Conservation (phyloP, 202 grass and related monocot species). For the Carex arenaria region DNA sequence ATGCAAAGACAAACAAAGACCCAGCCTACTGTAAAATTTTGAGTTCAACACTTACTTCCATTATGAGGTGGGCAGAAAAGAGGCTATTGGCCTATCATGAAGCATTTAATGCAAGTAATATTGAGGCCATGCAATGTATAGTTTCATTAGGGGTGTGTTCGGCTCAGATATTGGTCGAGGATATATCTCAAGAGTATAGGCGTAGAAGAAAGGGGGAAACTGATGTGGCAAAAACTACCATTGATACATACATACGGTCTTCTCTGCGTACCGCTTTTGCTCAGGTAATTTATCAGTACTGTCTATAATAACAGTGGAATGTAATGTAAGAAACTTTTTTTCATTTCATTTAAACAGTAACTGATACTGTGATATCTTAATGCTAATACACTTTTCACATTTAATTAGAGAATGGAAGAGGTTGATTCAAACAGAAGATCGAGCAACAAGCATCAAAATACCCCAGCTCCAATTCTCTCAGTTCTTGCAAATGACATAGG, state of each 20-base stretch:
- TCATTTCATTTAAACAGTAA: neutral
- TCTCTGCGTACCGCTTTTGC: conserved; percentile 89
- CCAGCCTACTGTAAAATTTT: conserved; percentile 86
- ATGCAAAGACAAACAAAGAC: conserved; percentile 89
- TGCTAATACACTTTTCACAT: conserved; percentile 13
- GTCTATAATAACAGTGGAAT: neutral
- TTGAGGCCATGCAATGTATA: conserved; percentile 91
- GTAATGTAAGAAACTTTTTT: neutral
- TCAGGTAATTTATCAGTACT: conserved; percentile 37
- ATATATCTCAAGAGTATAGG: conserved; percentile 83
- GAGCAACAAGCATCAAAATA: conserved; percentile 31
- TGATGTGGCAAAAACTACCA: conserved; percentile 64
- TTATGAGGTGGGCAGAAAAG: conserved; percentile 98
- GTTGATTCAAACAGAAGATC: conserved; percentile 71
- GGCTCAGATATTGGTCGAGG: conserved; percentile 83
- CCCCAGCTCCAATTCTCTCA: conserved; percentile 62
- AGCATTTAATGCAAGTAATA: conserved; percentile 73
- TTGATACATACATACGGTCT: conserved; percentile 89
- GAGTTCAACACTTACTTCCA: conserved; percentile 77
- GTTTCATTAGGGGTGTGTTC: conserved; percentile 81
- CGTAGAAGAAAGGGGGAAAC: conserved; percentile 63
- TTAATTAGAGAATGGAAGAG: conserved; percentile 96
- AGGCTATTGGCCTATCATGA: conserved; percentile 96
- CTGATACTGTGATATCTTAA: conserved; percentile 22
- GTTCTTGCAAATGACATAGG: conserved; percentile 94